phyloP scores from a whole-genome alignment of 129 eudicot species.

The Centaurea solstitialis region DNA sequence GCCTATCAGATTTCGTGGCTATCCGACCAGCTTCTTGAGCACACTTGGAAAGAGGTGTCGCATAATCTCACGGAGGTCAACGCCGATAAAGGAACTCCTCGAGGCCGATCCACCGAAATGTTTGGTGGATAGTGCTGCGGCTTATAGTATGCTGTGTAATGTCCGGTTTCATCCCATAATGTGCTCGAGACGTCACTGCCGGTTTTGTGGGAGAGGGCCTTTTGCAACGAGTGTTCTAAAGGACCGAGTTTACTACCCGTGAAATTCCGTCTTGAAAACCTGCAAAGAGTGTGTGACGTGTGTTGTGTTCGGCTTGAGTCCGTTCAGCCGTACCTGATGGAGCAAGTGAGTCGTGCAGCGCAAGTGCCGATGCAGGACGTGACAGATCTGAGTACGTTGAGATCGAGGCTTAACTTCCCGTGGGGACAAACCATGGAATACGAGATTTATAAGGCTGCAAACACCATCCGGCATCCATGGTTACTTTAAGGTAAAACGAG shows the following conservation, averaged over 20 bases:
- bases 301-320: conserved; percentile 56
- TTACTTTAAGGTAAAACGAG: conserved; percentile 48
- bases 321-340: conserved; percentile 51
- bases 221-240: conserved; percentile 60
- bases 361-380: conserved; percentile 56
- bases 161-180: conserved; percentile 64
- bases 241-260: conserved; percentile 65
- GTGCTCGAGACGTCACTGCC: conserved; percentile 67
- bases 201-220: conserved; percentile 67
- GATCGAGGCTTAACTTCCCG: conserved; percentile 63
- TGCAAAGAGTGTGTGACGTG: conserved; percentile 65
- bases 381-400: conserved; percentile 55
- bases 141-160: conserved; percentile 64
- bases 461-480: conserved; percentile 49
- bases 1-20: conserved; percentile 50
- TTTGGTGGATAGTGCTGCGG: conserved; percentile 59
- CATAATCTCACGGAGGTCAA: conserved; percentile 57
- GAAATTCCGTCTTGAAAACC: conserved; percentile 42
- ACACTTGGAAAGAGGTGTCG: conserved; percentile 64
- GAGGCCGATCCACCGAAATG: conserved; percentile 71
- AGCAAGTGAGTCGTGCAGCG: conserved; percentile 57
- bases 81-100: conserved; percentile 45
- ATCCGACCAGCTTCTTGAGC: conserved; percentile 55
- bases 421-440: conserved; percentile 68
- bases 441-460: conserved; percentile 62